These are phyloP conservation scores for Suaeda aralocaspica DNA, from an alignment of 148 eudicot species.

Conservation along the genomic window DNA sequence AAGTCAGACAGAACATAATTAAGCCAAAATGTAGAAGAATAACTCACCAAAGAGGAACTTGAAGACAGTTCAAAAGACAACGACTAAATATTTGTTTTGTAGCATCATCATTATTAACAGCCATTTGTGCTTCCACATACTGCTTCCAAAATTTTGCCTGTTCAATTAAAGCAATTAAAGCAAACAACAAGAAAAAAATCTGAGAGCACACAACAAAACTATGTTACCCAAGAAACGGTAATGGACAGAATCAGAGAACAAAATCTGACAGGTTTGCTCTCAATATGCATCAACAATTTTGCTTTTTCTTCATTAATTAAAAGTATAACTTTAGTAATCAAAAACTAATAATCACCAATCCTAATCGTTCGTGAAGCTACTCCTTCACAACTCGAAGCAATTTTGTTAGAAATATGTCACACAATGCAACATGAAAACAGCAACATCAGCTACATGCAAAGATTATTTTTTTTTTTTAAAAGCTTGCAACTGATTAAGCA, in stretches of 20 bases:
- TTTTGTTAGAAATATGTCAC: no score
- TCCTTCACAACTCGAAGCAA: no score
- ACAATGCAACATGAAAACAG: no score
- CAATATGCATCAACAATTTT: neutral
- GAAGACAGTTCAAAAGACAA: constrained; percentile 80
- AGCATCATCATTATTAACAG: constrained; percentile 84
- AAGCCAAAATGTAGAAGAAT: constrained; percentile 10
- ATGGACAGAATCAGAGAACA: neutral
- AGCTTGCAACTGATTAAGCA: no score
- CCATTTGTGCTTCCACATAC: constrained; percentile 96
- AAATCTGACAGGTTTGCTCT: neutral
- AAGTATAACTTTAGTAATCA: neutral
- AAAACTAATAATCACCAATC: neutral
- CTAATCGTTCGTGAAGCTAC: no score
- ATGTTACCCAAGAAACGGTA: neutral
- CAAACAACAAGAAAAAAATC: no score
- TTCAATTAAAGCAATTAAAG: neutral
- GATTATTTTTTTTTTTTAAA: no score
- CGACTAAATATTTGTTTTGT: constrained; percentile 90
- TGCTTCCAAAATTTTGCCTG: constrained; percentile 99
- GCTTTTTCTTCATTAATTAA: neutral
- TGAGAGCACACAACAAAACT: neutral
- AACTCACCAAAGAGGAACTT: constrained; percentile 85
- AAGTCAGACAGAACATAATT: neutral
- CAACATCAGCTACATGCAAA: no score